Evolutionary conservation across 768 basidiomycete genomes (phyloP).

Genomic region (Flagelloscypha sp.): DNA sequence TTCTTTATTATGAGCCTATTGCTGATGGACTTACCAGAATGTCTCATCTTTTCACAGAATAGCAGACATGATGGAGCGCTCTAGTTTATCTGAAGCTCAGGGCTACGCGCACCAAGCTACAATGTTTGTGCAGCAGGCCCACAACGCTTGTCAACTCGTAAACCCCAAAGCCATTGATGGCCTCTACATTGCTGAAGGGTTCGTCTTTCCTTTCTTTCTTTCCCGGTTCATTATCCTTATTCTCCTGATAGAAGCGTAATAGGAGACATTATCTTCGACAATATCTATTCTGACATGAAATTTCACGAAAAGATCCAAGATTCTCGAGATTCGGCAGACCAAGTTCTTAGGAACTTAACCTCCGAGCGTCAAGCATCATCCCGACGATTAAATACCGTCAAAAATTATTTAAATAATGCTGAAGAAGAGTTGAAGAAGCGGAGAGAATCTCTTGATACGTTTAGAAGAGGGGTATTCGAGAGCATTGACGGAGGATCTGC

Average conservation of each 20-base stretch:
- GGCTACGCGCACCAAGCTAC: conserved; percentile 26
- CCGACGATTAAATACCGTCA: too few relatives aligned
- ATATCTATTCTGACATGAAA: conserved; percentile 33
- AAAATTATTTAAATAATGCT: too few relatives aligned
- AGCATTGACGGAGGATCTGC: too few relatives aligned
- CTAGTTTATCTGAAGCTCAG: conserved; percentile 28
- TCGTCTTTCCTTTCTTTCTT: conserved; percentile 1
- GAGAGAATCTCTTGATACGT: too few relatives aligned
- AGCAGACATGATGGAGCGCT: conserved; percentile 35
- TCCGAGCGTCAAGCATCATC: too few relatives aligned
- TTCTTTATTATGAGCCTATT: conserved; percentile 1
- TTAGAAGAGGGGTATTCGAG: too few relatives aligned
- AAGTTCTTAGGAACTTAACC: too few relatives aligned
- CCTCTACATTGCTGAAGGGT: conserved; percentile 33
- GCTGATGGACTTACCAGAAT: background rate
- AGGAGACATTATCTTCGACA: conserved; percentile 34
- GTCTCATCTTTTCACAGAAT: conserved; percentile 17
- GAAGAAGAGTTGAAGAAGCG: too few relatives aligned
- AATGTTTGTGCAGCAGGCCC: conserved; percentile 31
- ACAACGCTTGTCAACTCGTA: conserved; percentile 25
- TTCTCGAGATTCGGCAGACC: conserved; percentile 1
- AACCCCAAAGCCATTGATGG: conserved; percentile 29
- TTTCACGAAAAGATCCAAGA: conserved; percentile 27
- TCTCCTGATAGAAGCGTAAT: conserved; percentile 23
- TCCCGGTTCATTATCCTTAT: background rate